Evolutionary conservation across 2,329 filamentous ascomycete genomes (phyloP), one percentile per base, ranked within the genome.

Genomic region (Beauveria caledonica): DNA sequence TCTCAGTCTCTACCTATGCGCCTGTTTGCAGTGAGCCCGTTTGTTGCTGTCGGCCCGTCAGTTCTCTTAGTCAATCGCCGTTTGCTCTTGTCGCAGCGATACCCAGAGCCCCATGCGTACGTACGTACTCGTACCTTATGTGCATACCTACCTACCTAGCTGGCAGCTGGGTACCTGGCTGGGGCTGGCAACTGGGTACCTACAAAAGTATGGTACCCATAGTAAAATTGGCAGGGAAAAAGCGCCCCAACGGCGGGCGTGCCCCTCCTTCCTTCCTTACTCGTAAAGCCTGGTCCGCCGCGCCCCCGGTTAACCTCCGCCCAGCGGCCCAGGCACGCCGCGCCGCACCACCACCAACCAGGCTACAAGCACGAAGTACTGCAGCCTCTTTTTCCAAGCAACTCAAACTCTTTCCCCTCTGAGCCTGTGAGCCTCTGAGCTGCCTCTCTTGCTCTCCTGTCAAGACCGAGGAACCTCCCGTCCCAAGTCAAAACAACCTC

Each of bases 241-340:
- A 40, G 25, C n/a, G 33, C 39, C 33, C 56, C 56, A 59, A 59
- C 56, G 56, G 57, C 57, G 48, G 48, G n/a, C 25, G 27, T 27
- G 57, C 57, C 57, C 57, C 57, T 52, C 57, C 49, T 59, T 52
- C 57, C 49, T 59, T 46, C 57, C 57, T 59, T 59, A 52, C 57
- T 59, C 40, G 57, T 53, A 59, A 19, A 51, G 40, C 42, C 27
- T 56, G 21, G 40, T 29, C 29, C n/a, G 23, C 36, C 46, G 21
- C 8, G 29, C 19, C 46, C 33, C 33, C 36, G 39, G 46, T 36
- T 58, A 51, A 9, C 36, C 15, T 49, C 44, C 33, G 44, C 33
- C 48, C 46, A 49, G 45, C 50, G 19, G 33, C 27, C 52, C 27
- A 55, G 42, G 39, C 42, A 55, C 42, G 48, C 25, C 25, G 17